A percentile compares a stretch with the other conserved stretches of the same genome.
Conservation (phyloP, 768 basidiomycete genomes). For the Russula griseocarnosa region DNA sequence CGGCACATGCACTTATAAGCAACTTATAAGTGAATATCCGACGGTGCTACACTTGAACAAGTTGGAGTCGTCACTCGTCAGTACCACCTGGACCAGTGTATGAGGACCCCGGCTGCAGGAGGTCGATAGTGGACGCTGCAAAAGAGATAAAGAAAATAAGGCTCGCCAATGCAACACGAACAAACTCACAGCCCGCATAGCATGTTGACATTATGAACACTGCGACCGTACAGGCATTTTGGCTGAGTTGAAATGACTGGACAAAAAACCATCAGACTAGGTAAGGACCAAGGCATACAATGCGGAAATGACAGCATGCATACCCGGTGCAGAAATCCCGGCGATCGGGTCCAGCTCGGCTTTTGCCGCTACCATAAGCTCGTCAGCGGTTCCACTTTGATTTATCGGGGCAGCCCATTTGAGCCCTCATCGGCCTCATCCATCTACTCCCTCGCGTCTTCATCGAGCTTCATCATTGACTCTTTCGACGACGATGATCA, state of each 20-base stretch:
- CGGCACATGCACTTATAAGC: constrained; percentile 13
- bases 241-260: background rate
- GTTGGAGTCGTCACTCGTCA: background rate
- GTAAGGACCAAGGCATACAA: background rate
- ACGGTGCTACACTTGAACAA: constrained; percentile 10
- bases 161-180: background rate
- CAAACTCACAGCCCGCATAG: background rate
- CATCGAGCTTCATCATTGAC: no score
- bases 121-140: background rate
- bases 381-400: no score
- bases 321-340: background rate
- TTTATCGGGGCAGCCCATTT: no score
- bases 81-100: background rate
- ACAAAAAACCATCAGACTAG: background rate
- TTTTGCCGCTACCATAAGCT: no score
- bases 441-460: no score
- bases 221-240: constrained; percentile 4
- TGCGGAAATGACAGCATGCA: background rate
- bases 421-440: no score
- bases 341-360: no score
- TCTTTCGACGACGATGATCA: no score
- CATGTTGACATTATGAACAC: constrained; percentile 2
- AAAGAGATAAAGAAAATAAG: background rate
- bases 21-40: background rate
- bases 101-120: background rate